Percentiles rank a stretch among this genome's conserved stretches.
Evolutionary conservation across 768 basidiomycete genomes (phyloP).

Genomic region (Suillus occidentalis): DNA sequence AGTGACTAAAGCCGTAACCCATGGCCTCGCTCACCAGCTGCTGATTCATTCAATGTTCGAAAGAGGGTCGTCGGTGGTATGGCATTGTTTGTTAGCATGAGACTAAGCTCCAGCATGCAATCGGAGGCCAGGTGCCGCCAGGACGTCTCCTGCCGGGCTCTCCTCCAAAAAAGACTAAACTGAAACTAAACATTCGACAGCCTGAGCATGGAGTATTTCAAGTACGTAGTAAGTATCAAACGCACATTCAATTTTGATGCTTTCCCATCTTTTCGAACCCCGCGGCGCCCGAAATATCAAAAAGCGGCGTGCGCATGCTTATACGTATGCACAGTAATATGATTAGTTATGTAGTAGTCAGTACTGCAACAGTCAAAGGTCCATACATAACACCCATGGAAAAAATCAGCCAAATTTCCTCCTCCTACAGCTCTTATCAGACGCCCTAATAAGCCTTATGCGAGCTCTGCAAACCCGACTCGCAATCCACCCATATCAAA

Average conservation of each 20-base stretch:
- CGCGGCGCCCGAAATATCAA: not conserved
- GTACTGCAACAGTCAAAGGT: not conserved
- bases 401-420: not conserved
- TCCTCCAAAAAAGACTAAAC: not conserved
- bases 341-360: not conserved
- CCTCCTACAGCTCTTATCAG: not conserved
- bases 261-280: not conserved
- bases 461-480: constrained; percentile 43
- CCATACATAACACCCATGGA: not conserved
- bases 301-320: not conserved
- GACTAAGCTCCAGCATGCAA: not conserved
- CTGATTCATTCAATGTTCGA: not conserved
- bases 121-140: not conserved
- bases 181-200: not conserved
- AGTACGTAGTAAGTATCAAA: too few relatives aligned
- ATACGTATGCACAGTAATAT: not conserved
- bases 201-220: not conserved
- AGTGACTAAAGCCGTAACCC: not conserved
- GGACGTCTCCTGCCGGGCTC: too few relatives aligned
- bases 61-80: too few relatives aligned
- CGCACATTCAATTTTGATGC: too few relatives aligned
- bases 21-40: not conserved
- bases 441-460: constrained; percentile 5
- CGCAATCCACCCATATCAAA: constrained; percentile 33
- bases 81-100: not conserved